Evolutionary conservation across 2,329 filamentous ascomycete species (phyloP).

Genomic region (Pseudocercospora fijiensis): DNA sequence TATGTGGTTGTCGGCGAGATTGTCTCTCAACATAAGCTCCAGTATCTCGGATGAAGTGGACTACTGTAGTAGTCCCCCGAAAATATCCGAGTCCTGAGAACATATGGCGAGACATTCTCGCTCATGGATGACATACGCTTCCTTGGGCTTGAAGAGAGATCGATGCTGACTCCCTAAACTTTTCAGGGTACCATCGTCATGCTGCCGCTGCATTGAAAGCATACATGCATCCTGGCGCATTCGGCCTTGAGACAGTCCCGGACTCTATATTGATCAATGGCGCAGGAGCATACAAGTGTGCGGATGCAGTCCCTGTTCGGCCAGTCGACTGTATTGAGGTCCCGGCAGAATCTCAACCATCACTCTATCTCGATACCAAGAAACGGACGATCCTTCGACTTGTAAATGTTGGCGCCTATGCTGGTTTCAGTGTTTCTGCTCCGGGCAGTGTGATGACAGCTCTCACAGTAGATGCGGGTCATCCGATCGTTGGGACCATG

Average conservation of each 20-base stretch:
- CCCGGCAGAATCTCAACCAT: conserved; percentile 12
- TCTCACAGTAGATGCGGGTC: conserved; percentile 46
- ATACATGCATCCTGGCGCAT: conserved; percentile 47
- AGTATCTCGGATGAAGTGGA: too few species aligned
- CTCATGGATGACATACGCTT: too few species aligned
- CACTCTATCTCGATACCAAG: conserved; percentile 21
- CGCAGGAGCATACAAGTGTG: conserved; percentile 47
- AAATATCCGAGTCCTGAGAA: too few species aligned
- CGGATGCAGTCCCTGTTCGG: conserved; percentile 46
- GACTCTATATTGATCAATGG: conserved; percentile 53
- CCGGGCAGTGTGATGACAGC: conserved; percentile 36
- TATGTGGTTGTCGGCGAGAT: too few species aligned
- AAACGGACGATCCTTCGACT: conserved; percentile 42
- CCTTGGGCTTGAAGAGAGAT: too few species aligned
- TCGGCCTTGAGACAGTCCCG: conserved; percentile 50
- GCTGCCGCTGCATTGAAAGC: conserved; percentile 45
- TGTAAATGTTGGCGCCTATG: conserved; percentile 48
- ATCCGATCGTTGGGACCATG: conserved; percentile 33
- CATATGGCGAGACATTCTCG: too few species aligned
- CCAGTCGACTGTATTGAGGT: conserved; percentile 46
- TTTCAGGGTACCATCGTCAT: conserved; percentile 51
- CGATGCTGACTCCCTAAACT: too few species aligned
- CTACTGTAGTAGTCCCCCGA: too few species aligned
- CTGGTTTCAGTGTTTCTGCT: conserved; percentile 42
- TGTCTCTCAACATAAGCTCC: too few species aligned